A percentile compares a stretch with the other conserved stretches of the same genome.
Conservation (phyloP, 2,329 filamentous ascomycete genomes). For the Trichophyton benhamiae region DNA sequence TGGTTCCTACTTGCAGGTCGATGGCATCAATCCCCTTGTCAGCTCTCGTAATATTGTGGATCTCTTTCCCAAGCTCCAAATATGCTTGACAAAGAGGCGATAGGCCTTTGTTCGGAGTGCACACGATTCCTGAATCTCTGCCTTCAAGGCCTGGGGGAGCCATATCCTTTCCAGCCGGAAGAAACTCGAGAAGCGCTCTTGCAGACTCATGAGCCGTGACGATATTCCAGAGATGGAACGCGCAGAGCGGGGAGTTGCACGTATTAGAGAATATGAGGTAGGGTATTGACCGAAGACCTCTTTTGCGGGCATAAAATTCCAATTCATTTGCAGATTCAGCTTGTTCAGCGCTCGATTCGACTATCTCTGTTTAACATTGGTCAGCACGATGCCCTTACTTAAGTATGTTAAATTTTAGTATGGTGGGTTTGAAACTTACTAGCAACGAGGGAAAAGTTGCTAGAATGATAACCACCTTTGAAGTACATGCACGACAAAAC, state of each 20-base stretch:
- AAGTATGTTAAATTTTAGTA: not conserved
- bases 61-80: constrained; percentile 12
- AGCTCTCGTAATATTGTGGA: not conserved
- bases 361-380: not conserved
- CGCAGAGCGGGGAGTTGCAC: constrained; percentile 17
- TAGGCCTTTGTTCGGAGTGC: constrained; percentile 19
- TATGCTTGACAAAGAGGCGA: constrained; percentile 13
- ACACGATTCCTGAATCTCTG: constrained; percentile 20
- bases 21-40: not conserved
- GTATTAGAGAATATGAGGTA: constrained; percentile 22
- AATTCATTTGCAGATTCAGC: constrained; percentile 12
- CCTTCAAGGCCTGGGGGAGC: constrained; percentile 14
- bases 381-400: not conserved
- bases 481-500: constrained; percentile 33
- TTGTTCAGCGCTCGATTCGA: not conserved
- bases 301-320: constrained; percentile 21
- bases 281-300: constrained; percentile 27
- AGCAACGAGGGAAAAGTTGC: constrained; percentile 11
- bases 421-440: not conserved
- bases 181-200: constrained; percentile 20
- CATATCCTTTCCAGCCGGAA: constrained; percentile 20
- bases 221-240: constrained; percentile 22
- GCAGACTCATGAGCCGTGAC: constrained; percentile 20
- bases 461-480: constrained; percentile 24
- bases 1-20: not conserved